Percentiles rank a stretch among this genome's conserved stretches.
Evolutionary conservation across 2,329 filamentous ascomycete genomes (phyloP).

Genomic region (Trichoderma aggressivum): DNA sequence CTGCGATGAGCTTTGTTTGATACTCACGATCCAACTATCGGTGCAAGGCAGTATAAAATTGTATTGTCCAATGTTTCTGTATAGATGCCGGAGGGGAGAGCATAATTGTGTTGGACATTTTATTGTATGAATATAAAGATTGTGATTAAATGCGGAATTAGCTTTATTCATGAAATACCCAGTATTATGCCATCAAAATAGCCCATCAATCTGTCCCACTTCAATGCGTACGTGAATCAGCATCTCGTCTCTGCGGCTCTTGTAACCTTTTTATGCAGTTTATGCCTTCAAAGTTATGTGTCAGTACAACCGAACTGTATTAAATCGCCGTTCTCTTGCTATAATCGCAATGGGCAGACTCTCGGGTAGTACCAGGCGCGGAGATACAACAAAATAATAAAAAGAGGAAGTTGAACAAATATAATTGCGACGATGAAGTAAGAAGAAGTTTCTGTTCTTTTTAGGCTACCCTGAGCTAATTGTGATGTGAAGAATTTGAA

Average conservation of each 20-base stretch:
- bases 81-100: background rate
- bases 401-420: background rate
- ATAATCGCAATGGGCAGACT: background rate
- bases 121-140: no score
- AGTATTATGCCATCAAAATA: background rate
- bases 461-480: background rate
- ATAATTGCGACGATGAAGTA: background rate
- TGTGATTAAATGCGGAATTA: background rate
- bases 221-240: background rate
- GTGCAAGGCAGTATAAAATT: background rate
- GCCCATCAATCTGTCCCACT: background rate
- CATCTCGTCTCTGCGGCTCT: background rate
- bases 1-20: background rate
- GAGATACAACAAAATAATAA: background rate
- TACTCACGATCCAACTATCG: background rate
- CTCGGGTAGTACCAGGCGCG: background rate
- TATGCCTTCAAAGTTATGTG: background rate
- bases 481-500: background rate
- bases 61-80: background rate
- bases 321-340: background rate
- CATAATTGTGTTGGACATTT: background rate
- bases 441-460: background rate
- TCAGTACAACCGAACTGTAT: background rate
- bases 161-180: background rate
- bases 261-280: background rate